Evolutionary conservation across 176 grass and related monocot species (phyloP), one percentile per base, ranked within the genome.

Genomic region (Oryza longistaminata): DNA sequence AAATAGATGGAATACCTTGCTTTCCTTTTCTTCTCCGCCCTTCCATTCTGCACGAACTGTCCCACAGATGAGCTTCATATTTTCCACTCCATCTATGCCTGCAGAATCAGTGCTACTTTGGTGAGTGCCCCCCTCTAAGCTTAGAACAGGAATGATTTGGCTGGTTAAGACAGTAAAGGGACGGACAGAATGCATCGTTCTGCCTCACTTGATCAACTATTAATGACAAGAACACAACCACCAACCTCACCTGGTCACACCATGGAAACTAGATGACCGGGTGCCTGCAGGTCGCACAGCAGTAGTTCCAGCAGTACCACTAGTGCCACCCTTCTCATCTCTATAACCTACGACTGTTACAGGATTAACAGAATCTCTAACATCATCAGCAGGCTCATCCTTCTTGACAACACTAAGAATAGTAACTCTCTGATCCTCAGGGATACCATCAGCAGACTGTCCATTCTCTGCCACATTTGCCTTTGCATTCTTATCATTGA

Each of bases 11-110:
- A 22, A 68, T 88, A 96, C 96, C 93, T 94, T 96, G 96, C 76
- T 87, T 99, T 12, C 96, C 96, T 86, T 99, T 99, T 45, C 96
- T 87, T 84, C 90, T 96, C 21, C 93, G 88, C 17, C 93, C 96
- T 91, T 96, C 91, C 52, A 99, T 84, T 88, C 81, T 87, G 80
- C 96, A 94, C 68, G 88, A 89, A 89, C 94, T 99, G 64, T 99
- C 91, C 96, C 96, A 99, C 29, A 99, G 61, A 88, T 99, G 96
- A 64, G 93, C 96, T 85, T 99, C 96, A 88, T 76, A 99, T 83
- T 99, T 99, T 48, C 96, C 93, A 35, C 96, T 99, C 93, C 96
- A 96, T 77, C 92, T 96, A 76, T 96, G 93, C 91, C 96, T 99
- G 85, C 37, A 88, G 70, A 79, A 75, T 76, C 11, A 24, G 89